A percentile compares a stretch with the other conserved stretches of the same genome.
Evolutionary conservation across 768 basidiomycete genomes (phyloP).

Genomic region (Tulasnella sp.): DNA sequence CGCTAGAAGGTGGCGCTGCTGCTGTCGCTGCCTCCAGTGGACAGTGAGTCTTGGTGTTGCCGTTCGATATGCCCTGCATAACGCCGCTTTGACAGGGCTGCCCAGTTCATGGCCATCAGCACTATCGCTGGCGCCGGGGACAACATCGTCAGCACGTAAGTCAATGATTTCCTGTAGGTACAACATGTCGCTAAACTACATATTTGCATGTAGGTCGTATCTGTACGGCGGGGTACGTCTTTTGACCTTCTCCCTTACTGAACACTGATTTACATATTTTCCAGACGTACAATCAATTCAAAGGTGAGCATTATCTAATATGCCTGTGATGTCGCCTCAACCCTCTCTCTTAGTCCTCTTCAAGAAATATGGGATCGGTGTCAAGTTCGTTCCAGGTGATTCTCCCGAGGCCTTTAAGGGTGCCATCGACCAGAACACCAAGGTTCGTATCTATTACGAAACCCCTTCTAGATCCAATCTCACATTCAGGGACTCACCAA

Average conservation of each 20-base stretch:
- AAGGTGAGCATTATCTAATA: slow-evolving; percentile 29
- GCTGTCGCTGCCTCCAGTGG: slow-evolving; percentile 64
- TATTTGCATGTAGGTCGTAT: slow-evolving; percentile 33
- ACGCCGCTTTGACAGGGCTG: slow-evolving; percentile 28
- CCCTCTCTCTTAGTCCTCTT: slow-evolving; percentile 39
- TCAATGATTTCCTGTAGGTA: slow-evolving; percentile 5
- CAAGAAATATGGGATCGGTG: slow-evolving; percentile 52
- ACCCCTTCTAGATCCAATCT: not conserved
- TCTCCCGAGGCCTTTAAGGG: slow-evolving; percentile 46
- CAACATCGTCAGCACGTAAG: slow-evolving; percentile 64
- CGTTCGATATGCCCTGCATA: not conserved
- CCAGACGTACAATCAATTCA: slow-evolving; percentile 63
- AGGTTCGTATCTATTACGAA: slow-evolving; percentile 17
- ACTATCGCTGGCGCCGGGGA: slow-evolving; percentile 53
- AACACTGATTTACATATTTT: not conserved
- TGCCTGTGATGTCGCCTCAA: not conserved
- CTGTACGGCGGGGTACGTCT: slow-evolving; percentile 56
- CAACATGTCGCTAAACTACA: not conserved
- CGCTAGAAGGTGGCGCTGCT: slow-evolving; percentile 66
- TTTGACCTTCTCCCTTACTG: not conserved
- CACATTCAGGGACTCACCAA: slow-evolving; percentile 20
- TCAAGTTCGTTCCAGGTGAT: slow-evolving; percentile 48
- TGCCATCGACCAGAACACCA: slow-evolving; percentile 67
- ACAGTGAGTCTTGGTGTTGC: slow-evolving; percentile 26
- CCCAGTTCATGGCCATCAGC: slow-evolving; percentile 59